These are phyloP conservation scores for Ophiosphaerella herpotricha DNA, from an alignment of 2,329 filamentous ascomycete species.

Conservation along the genomic window DNA sequence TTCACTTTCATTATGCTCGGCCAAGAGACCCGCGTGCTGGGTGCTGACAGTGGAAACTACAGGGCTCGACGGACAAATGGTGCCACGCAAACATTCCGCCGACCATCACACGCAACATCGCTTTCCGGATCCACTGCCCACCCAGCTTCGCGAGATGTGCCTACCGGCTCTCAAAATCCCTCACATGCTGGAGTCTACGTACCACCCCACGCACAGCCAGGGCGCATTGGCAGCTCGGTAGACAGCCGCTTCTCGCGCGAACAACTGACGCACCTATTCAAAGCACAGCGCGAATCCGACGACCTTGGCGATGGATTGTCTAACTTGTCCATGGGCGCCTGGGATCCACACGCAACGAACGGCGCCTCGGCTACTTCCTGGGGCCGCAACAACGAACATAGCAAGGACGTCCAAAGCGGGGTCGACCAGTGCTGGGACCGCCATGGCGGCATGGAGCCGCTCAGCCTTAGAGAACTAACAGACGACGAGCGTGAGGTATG, in stretches of 20 bases:
- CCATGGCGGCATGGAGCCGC: slow-evolving; percentile 69
- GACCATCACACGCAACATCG: slow-evolving; percentile 64
- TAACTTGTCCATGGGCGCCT: slow-evolving; percentile 72
- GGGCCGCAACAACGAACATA: slow-evolving; percentile 74
- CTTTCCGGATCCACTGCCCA: slow-evolving; percentile 49
- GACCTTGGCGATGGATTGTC: slow-evolving; percentile 65
- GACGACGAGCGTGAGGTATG: slow-evolving; percentile 68
- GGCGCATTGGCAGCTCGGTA: slow-evolving; percentile 60
- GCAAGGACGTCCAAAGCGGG: slow-evolving; percentile 73
- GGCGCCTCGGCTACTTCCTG: slow-evolving; percentile 64
- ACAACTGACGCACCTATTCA: slow-evolving; percentile 76
- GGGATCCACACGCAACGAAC: slow-evolving; percentile 77
- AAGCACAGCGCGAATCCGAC: slow-evolving; percentile 59
- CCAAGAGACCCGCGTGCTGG: background rate
- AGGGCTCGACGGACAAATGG: slow-evolving; percentile 70
- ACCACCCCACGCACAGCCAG: slow-evolving; percentile 63
- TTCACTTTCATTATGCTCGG: slow-evolving; percentile 17
- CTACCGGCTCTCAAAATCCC: slow-evolving; percentile 30
- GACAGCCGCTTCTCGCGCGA: slow-evolving; percentile 76
- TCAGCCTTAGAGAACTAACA: slow-evolving; percentile 74
- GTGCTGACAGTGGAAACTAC: slow-evolving; percentile 16
- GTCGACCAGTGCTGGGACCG: slow-evolving; percentile 93
- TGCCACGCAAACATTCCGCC: slow-evolving; percentile 69
- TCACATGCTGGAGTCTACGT: slow-evolving; percentile 60
- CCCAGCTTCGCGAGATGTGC: slow-evolving; percentile 35